Conservation (phyloP, 139 green algal genomes). For the Haematococcus lacustris region DNA sequence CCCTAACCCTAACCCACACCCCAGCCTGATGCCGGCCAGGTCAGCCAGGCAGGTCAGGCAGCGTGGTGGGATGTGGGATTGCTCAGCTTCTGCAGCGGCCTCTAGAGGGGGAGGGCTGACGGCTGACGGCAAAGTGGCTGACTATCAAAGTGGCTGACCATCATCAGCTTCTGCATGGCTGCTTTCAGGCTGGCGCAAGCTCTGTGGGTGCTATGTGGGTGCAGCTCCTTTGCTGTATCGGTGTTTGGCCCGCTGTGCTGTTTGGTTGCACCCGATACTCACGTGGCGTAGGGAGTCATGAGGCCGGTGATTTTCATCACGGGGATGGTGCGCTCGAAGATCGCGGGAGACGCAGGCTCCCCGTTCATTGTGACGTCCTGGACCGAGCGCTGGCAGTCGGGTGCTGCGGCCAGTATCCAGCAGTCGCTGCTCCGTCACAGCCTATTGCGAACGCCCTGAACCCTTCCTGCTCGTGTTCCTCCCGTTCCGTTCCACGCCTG, state of each 20-base stretch:
- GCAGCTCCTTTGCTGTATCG: too few species aligned
- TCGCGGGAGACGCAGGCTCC: not conserved
- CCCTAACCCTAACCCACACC: not conserved
- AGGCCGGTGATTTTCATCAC: not conserved
- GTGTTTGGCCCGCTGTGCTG: too few species aligned
- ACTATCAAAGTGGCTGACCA: not conserved
- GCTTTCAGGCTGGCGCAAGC: not conserved
- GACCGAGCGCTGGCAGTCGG: not conserved
- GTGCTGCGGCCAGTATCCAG: not conserved
- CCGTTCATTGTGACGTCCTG: not conserved
- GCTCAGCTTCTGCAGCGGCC: too few species aligned
- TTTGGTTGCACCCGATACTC: not conserved
- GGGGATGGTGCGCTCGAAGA: not conserved
- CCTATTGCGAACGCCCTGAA: not conserved
- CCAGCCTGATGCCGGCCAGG: not conserved
- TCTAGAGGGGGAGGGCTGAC: too few species aligned
- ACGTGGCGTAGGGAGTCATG: not conserved
- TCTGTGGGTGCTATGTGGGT: not conserved
- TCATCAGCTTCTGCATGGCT: not conserved
- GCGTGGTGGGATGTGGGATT: too few species aligned
- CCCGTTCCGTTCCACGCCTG: not conserved
- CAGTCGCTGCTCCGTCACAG: not conserved
- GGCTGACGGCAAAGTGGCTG: not conserved
- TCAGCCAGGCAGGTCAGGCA: too few species aligned
- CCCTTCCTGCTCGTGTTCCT: not conserved